Evolutionary conservation across 75 land plant genomes (phyloP).

Genomic region (Azolla pinnata): DNA sequence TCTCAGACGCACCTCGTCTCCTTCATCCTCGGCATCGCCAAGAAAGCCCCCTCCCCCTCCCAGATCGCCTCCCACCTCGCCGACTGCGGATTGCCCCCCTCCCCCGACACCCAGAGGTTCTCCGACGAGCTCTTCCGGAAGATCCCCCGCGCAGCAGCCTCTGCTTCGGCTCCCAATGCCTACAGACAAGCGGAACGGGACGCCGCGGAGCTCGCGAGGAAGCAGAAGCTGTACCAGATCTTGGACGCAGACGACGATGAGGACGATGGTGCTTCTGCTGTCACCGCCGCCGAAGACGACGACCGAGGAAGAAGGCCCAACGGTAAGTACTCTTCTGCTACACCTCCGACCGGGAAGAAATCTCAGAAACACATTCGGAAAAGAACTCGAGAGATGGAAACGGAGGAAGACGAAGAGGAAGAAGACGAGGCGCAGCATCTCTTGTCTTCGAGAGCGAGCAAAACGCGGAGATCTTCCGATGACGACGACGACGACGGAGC

Average conservation of each 20-base stretch:
- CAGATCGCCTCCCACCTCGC: conserved; percentile 38
- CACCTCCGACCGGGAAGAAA: conserved; percentile 16
- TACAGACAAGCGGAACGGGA: conserved; percentile 77
- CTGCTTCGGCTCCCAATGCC: conserved; percentile 35
- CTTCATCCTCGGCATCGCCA: conserved; percentile 58
- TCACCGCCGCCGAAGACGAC: neutral
- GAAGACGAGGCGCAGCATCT: too few relatives aligned
- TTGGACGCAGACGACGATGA: conserved; percentile 78
- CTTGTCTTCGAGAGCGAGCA: neutral
- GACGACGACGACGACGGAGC: conserved; percentile 23
- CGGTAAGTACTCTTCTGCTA: conserved; percentile 6
- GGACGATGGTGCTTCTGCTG: conserved; percentile 23
- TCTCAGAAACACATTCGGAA: conserved; percentile 51
- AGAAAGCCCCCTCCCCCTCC: conserved; percentile 46
- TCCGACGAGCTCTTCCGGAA: conserved; percentile 53
- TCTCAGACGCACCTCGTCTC: conserved; percentile 52
- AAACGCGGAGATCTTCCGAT: conserved; percentile 1
- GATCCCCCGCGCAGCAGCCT: conserved; percentile 65
- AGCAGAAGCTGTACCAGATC: conserved; percentile 50
- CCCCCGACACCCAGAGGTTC: conserved; percentile 42
- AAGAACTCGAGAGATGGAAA: conserved; percentile 37
- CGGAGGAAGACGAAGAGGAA: conserved; percentile 71
- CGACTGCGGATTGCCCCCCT: conserved; percentile 37
- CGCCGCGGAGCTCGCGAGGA: conserved; percentile 57
- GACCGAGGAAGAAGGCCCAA: neutral